A percentile compares a stretch with the other conserved stretches of the same genome.
phyloP scores from a whole-genome alignment of 768 basidiomycete genomes.

The Boletellus emodensis region DNA sequence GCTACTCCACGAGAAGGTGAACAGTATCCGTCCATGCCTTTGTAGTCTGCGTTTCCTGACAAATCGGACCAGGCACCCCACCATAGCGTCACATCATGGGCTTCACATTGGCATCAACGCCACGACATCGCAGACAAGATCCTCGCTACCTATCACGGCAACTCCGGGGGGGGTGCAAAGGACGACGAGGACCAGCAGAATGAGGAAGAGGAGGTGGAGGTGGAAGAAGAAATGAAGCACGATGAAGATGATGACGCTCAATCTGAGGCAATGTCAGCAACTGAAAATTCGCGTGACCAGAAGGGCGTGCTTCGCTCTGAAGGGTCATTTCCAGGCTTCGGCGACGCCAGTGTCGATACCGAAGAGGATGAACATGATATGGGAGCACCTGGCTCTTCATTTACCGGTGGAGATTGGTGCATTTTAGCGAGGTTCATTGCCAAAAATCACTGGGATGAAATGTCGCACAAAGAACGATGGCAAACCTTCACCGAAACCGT shows the following conservation, averaged over 20 bases:
- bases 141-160: slow-evolving; percentile 34
- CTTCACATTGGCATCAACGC: slow-evolving; percentile 60
- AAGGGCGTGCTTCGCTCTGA: slow-evolving; percentile 22
- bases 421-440: slow-evolving; percentile 58
- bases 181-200: slow-evolving; percentile 37
- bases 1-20: slow-evolving; percentile 52
- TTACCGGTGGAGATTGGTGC: slow-evolving; percentile 60
- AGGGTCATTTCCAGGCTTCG: slow-evolving; percentile 16
- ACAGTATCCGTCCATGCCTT: not conserved
- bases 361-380: slow-evolving; percentile 39
- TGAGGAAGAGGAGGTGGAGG: slow-evolving; percentile 30
- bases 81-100: slow-evolving; percentile 61
- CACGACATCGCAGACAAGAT: slow-evolving; percentile 69
- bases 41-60: slow-evolving; percentile 2
- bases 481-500: slow-evolving; percentile 50
- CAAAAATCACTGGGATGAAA: slow-evolving; percentile 42
- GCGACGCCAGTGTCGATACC: slow-evolving; percentile 19
- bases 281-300: slow-evolving; percentile 10
- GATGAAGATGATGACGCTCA: slow-evolving; percentile 19
- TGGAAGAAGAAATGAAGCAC: slow-evolving; percentile 22
- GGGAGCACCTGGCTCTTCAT: slow-evolving; percentile 47
- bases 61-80: slow-evolving; percentile 52
- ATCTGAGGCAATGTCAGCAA: slow-evolving; percentile 22
- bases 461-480: slow-evolving; percentile 49
- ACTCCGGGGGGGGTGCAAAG: slow-evolving; percentile 31